A percentile compares a stretch with the other conserved stretches of the same genome.
These are phyloP conservation scores for Globisporangium takayamanum DNA, from an alignment of 352 stramenopile genomes.

Conservation along the genomic window DNA sequence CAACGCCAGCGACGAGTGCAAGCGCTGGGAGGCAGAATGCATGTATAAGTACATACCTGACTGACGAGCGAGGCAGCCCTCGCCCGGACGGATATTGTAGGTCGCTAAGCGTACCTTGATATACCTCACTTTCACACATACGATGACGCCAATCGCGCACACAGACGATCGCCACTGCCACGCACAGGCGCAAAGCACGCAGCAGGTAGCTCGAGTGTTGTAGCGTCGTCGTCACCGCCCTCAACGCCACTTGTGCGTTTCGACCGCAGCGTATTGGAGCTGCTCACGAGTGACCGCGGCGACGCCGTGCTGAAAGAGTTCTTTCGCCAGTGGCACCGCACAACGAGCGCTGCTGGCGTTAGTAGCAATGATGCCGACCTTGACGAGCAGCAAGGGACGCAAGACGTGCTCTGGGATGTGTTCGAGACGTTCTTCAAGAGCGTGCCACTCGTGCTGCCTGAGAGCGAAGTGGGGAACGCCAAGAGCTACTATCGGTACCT, in stretches of 20 bases:
- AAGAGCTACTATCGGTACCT: slow-evolving; percentile 54
- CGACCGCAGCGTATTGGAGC: slow-evolving; percentile 34
- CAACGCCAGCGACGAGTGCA: no score
- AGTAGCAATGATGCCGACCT: slow-evolving; percentile 10
- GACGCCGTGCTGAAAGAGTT: slow-evolving; percentile 58
- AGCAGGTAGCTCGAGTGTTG: no score
- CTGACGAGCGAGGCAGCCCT: no score
- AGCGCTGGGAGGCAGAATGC: no score
- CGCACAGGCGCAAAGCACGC: not conserved
- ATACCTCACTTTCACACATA: no score
- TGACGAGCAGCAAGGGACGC: not conserved
- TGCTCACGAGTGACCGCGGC: slow-evolving; percentile 65
- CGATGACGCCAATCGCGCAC: not conserved
- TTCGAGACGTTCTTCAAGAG: slow-evolving; percentile 62
- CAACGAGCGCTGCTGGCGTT: slow-evolving; percentile 6
- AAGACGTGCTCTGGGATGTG: slow-evolving; percentile 40
- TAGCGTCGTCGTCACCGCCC: not conserved
- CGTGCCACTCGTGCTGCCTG: slow-evolving; percentile 43
- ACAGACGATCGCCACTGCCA: slow-evolving; percentile 1
- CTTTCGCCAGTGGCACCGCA: slow-evolving; percentile 41
- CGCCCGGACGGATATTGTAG: no score
- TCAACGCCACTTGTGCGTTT: not conserved
- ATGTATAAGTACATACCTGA: no score
- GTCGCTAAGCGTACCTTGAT: no score
- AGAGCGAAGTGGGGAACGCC: slow-evolving; percentile 31